Percentiles rank a stretch among this genome's conserved stretches.
These are phyloP conservation scores for Adansonia gregorii DNA, from an alignment of 441 rosid genomes.

Conservation along the genomic window DNA sequence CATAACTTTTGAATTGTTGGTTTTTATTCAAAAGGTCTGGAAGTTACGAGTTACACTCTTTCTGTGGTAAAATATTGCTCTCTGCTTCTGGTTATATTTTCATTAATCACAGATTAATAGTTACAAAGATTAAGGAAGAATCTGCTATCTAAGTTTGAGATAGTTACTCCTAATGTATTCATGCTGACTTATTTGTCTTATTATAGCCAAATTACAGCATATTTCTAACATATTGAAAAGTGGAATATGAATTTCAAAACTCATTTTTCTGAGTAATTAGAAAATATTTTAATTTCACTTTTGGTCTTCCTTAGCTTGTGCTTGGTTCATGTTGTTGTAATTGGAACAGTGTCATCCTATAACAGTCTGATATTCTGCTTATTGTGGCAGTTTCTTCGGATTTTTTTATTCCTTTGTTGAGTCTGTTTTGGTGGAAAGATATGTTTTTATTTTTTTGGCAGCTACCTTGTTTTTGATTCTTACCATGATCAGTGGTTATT, in stretches of 20 bases:
- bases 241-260: constrained; percentile 14
- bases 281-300: neutral
- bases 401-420: neutral
- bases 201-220: constrained; percentile 2
- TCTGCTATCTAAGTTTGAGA: constrained; percentile 1
- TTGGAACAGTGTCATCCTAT: neutral
- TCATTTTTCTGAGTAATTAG: neutral
- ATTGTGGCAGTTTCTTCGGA: neutral
- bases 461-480: constrained; percentile 1
- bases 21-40: neutral
- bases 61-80: neutral
- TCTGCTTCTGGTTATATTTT: constrained; percentile 2
- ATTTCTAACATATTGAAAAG: constrained; percentile 5
- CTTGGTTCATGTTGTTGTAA: constrained; percentile 16
- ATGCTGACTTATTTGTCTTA: constrained; percentile 4
- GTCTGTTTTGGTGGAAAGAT: neutral
- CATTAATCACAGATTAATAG: neutral
- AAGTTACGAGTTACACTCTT: neutral
- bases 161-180: neutral
- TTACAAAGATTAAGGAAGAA: constrained; percentile 1
- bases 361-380: constrained; percentile 11
- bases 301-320: neutral
- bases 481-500: neutral
- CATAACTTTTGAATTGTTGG: neutral
- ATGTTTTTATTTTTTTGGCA: neutral